Base-by-base conservation (phyloP, 768 basidiomycete species). In the Asterophora parasitica region DNA sequence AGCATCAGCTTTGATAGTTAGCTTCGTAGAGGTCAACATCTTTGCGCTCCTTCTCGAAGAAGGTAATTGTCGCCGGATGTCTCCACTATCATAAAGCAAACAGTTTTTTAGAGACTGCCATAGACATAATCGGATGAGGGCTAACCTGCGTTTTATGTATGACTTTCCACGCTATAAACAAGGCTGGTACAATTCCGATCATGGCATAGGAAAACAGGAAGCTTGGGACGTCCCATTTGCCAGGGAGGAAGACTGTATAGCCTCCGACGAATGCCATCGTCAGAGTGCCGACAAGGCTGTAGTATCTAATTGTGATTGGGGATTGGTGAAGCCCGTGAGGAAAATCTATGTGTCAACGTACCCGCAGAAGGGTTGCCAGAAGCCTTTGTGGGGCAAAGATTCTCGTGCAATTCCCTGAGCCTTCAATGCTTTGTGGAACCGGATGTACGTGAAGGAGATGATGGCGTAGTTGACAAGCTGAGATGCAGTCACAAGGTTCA, bases 331-430 rank as follows among this genome's bases (percentile, higher is more conserved):
- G 6, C 13, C 15, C 3, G 23, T 6, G 15, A 37, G 16, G 33
- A 2, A 2, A 12, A n/a, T 37, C 16, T 3, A 9, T 38, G 3
- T 17, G 44, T 69, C 38, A 55, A 71, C 50, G 15, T 19, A 54
- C 74, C 64, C 75, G 63, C 70, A 74, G 53, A 76, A 77, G 4
- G 77, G 77, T 49, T 78, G 77, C 74, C 72, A 77, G 56, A 65
- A 67, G 36, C 67, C 67, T 55, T 65, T 71, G 50, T 75, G 68
- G 0, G 77, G 77, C 32, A 78, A 52, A 1, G 61, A 58, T 20
- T 74, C 71, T 27, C 77, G 65, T 15, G 69, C 59, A 13, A 78
- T 73, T 0, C 70, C 69, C 55, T 77, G 77, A 7, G 50, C 65
- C 57, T 72, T 67, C 26, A 77, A 51, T 10, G 71, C 76, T 15